Percentiles rank a stretch among this genome's conserved stretches.
These are phyloP conservation scores for Metarhizium sp. DNA, from an alignment of 2,329 filamentous ascomycete species.

Conservation along the genomic window DNA sequence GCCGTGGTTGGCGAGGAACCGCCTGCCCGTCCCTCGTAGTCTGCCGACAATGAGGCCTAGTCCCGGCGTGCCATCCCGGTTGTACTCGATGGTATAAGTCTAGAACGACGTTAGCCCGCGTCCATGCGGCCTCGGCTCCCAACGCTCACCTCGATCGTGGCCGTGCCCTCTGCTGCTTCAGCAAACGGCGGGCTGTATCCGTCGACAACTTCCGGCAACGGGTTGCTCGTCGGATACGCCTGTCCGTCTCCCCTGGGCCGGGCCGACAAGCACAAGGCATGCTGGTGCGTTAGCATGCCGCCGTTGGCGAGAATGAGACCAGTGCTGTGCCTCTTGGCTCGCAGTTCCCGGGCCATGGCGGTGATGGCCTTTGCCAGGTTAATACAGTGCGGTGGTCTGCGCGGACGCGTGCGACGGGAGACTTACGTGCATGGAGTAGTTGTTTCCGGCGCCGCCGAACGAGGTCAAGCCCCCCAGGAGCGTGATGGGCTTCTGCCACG, in stretches of 20 bases:
- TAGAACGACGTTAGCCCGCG: slow-evolving; percentile 2
- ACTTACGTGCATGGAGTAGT: slow-evolving; percentile 58
- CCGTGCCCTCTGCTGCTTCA: slow-evolving; percentile 12
- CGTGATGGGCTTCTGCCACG: slow-evolving; percentile 42
- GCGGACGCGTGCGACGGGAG: slow-evolving; percentile 16
- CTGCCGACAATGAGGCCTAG: slow-evolving; percentile 15
- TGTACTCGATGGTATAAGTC: slow-evolving; percentile 23
- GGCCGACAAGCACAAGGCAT: slow-evolving; percentile 48
- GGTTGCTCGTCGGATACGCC: slow-evolving; percentile 10
- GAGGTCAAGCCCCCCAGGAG: slow-evolving; percentile 57
- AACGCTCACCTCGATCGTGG: slow-evolving; percentile 14
- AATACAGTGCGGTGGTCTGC: background rate
- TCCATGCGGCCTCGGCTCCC: no score
- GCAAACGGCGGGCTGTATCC: slow-evolving; percentile 9
- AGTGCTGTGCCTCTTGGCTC: slow-evolving; percentile 32
- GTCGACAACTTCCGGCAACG: slow-evolving; percentile 5
- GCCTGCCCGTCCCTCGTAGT: slow-evolving; percentile 10
- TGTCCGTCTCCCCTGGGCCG: slow-evolving; percentile 19
- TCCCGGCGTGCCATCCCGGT: slow-evolving; percentile 11
- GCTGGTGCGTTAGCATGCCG: slow-evolving; percentile 55
- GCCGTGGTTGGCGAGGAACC: slow-evolving; percentile 20
- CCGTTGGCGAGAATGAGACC: slow-evolving; percentile 58
- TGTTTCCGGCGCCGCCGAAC: slow-evolving; percentile 62
- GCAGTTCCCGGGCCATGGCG: slow-evolving; percentile 44
- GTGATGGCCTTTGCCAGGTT: slow-evolving; percentile 27